Conservation (phyloP, 2,329 filamentous ascomycete genomes). For the Fusarium mexicanum region DNA sequence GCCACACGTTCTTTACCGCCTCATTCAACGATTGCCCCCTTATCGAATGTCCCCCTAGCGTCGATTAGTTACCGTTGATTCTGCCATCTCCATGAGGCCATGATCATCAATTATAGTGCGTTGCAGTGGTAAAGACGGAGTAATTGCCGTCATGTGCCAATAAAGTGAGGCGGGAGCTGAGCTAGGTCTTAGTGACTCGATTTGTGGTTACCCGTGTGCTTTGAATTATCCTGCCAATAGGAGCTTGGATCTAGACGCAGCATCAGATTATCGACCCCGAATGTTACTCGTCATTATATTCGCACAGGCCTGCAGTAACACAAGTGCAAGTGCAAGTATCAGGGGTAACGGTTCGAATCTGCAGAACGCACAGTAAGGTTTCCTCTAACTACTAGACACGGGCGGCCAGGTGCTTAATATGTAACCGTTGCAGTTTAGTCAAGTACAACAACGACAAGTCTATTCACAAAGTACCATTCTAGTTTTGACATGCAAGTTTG, state of each 20-base stretch:
- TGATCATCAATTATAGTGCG: background rate
- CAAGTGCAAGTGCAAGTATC: slow-evolving; percentile 13
- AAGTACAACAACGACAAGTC: background rate
- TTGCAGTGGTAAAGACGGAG: background rate
- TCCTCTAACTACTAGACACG: background rate
- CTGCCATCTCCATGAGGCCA: background rate
- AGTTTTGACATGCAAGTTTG: background rate
- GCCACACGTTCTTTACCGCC: slow-evolving; percentile 19
- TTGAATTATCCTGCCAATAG: background rate
- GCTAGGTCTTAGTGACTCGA: background rate
- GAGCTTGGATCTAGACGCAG: background rate
- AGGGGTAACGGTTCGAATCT: slow-evolving; percentile 14
- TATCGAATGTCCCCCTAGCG: background rate
- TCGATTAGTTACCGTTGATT: background rate
- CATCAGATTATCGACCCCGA: background rate
- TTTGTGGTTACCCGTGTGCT: background rate
- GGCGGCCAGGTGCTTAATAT: background rate
- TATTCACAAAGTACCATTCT: background rate
- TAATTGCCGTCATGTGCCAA: background rate
- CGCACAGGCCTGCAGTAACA: background rate
- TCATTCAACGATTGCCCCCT: background rate
- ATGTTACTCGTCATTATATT: background rate
- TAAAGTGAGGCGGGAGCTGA: slow-evolving; percentile 11
- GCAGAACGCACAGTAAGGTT: background rate
- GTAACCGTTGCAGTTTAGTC: background rate